These are phyloP conservation scores for Diaporthe longicolla DNA, from an alignment of 2,329 filamentous ascomycete genomes.

Conservation along the genomic window DNA sequence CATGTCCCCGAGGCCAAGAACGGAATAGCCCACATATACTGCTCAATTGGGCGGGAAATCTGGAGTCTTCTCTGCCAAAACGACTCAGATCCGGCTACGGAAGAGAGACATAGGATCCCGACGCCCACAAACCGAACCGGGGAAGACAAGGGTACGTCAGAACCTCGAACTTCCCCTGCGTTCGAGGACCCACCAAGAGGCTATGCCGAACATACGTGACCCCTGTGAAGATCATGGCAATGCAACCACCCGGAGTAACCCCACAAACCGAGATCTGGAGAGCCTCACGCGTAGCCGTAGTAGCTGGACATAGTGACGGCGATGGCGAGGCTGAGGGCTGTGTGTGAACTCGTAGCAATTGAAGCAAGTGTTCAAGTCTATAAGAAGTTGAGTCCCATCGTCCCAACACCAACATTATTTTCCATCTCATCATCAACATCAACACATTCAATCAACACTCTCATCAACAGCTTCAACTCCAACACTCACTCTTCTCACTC, in stretches of 20 bases:
- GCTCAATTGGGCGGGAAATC: background rate
- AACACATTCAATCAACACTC: background rate
- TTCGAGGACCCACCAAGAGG: constrained; percentile 4
- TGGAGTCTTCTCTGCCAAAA: background rate
- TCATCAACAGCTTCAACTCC: background rate
- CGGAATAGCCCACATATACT: no score
- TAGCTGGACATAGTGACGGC: no score
- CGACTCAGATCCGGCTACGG: background rate
- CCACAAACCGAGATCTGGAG: constrained; percentile 17
- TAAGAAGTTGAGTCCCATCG: background rate
- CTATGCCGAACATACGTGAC: background rate
- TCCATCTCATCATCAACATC: constrained; percentile 14
- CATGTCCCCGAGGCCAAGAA: background rate
- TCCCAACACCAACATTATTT: background rate
- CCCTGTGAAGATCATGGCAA: constrained; percentile 25
- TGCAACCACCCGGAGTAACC: constrained; percentile 9
- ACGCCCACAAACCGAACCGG: constrained; percentile 11
- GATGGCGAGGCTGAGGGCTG: background rate
- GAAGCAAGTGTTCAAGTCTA: background rate
- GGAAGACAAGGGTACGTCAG: constrained; percentile 10
- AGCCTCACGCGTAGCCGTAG: background rate
- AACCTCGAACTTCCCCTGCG: background rate
- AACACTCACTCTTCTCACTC: background rate
- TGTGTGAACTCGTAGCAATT: background rate
- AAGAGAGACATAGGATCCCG: background rate